A percentile compares a stretch with the other conserved stretches of the same genome.
Conservation (phyloP, 305 asterid species). For the Plantago lanceolata region DNA sequence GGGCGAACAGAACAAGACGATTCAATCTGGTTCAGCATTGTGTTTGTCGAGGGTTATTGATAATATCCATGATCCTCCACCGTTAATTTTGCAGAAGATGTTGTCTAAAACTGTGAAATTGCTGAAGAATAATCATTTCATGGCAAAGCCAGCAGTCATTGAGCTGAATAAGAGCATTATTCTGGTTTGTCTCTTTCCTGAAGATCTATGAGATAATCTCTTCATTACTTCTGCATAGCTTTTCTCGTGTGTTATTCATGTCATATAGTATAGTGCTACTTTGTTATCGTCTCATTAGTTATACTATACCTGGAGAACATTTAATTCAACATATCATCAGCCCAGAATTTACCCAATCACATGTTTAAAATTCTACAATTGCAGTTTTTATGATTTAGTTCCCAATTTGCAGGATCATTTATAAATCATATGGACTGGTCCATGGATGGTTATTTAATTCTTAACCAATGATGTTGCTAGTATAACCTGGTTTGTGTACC, state of each 20-base stretch:
- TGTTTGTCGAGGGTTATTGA: conserved; percentile 85
- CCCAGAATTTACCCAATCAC: conserved; percentile 3
- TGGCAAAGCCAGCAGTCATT: conserved; percentile 91
- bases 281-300: conserved; percentile 1
- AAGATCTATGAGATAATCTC: background rate
- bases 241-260: conserved; percentile 8
- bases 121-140: conserved; percentile 88
- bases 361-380: conserved; percentile 9
- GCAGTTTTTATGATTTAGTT: conserved; percentile 5
- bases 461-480: too few relatives aligned
- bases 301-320: conserved; percentile 5
- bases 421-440: conserved; percentile 8
- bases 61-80: conserved; percentile 69
- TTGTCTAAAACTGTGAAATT: conserved; percentile 68
- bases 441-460: background rate
- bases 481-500: background rate
- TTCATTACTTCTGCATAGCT: conserved; percentile 14
- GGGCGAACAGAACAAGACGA: conserved; percentile 84
- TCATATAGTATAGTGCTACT: conserved; percentile 3
- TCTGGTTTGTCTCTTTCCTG: conserved; percentile 47
- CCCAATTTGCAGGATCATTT: conserved; percentile 10
- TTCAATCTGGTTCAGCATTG: conserved; percentile 84
- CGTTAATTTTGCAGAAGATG: conserved; percentile 79
- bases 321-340: conserved; percentile 6
- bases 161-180: conserved; percentile 89